A percentile compares a stretch with the other conserved stretches of the same genome.
phyloP scores from a whole-genome alignment of 1,139 yeast genomes.

The Diutina ranongensis region DNA sequence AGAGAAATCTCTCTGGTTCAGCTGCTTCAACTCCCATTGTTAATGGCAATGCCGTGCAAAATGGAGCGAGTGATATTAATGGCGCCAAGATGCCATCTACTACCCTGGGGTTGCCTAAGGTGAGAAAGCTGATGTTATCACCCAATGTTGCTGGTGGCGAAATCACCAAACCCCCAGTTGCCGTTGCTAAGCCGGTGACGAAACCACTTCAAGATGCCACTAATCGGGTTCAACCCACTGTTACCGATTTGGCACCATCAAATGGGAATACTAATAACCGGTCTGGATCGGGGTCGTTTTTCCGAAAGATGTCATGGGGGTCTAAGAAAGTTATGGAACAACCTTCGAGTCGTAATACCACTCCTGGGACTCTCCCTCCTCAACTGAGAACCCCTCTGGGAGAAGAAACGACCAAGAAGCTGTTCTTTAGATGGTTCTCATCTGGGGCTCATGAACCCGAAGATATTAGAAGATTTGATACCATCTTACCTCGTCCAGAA shows the following conservation, averaged over 20 bases:
- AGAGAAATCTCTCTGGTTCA: not conserved
- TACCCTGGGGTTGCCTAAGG: constrained; percentile 4
- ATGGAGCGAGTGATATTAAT: too few relatives aligned
- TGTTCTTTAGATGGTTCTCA: constrained; percentile 36
- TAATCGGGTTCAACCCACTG: not conserved
- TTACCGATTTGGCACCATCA: not conserved
- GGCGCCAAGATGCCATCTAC: not conserved
- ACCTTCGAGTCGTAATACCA: not conserved
- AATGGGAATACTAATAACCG: not conserved
- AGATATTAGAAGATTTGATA: constrained; percentile 27
- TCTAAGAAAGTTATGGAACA: constrained; percentile 23
- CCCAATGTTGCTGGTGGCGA: not conserved
- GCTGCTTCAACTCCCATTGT: not conserved
- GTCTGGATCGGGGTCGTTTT: constrained; percentile 16
- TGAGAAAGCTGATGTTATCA: not conserved
- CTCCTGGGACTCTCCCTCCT: not conserved
- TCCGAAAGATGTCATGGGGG: constrained; percentile 56
- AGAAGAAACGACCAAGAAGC: constrained; percentile 18
- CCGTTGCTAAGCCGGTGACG: not conserved
- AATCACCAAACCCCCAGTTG: not conserved
- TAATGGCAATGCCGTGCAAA: not conserved
- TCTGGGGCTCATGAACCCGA: constrained; percentile 11
- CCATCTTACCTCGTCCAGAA: constrained; percentile 42
- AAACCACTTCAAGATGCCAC: constrained; percentile 1
- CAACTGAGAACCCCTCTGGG: not conserved